phyloP scores from a whole-genome alignment of 2,329 filamentous ascomycete species.

The Metarhizium sp. region DNA sequence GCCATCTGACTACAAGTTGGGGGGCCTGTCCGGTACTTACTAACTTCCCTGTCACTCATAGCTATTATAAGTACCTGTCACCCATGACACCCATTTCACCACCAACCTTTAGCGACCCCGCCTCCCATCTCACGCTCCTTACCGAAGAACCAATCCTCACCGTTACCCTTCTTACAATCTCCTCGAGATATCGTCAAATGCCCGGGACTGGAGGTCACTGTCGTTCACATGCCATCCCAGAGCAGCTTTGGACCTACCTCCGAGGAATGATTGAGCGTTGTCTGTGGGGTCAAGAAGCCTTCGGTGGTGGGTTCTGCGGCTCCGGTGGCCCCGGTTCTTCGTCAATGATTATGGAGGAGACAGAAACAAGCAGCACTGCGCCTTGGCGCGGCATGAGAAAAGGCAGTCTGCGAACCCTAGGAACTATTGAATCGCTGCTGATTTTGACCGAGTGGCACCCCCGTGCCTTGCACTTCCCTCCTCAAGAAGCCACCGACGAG shows the following conservation, averaged over 20 bases:
- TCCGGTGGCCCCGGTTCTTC: slow-evolving; percentile 45
- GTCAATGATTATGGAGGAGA: slow-evolving; percentile 35
- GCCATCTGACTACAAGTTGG: not conserved
- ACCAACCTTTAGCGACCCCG: slow-evolving; percentile 78
- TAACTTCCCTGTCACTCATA: slow-evolving; percentile 18
- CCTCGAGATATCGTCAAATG: slow-evolving; percentile 77
- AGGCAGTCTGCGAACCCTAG: slow-evolving; percentile 77
- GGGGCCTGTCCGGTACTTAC: not conserved
- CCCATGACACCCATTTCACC: slow-evolving; percentile 90
- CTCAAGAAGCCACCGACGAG: slow-evolving; percentile 65
- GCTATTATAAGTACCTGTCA: slow-evolving; percentile 85
- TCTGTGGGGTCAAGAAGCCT: slow-evolving; percentile 93
- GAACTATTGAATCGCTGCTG: slow-evolving; percentile 89
- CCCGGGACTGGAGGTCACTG: slow-evolving; percentile 72
- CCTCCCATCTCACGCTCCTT: slow-evolving; percentile 68
- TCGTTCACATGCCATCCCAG: slow-evolving; percentile 83
- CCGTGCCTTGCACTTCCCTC: slow-evolving; percentile 85
- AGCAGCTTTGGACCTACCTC: slow-evolving; percentile 90
- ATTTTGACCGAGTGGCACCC: slow-evolving; percentile 97
- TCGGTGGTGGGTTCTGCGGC: slow-evolving; percentile 78
- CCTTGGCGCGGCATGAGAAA: slow-evolving; percentile 62
- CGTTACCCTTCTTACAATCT: slow-evolving; percentile 82
- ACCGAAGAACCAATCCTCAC: slow-evolving; percentile 89
- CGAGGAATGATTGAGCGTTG: slow-evolving; percentile 92
- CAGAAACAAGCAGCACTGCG: slow-evolving; percentile 57